Evolutionary conservation across 768 basidiomycete genomes (phyloP), one percentile per base, ranked within the genome.

Genomic region (Leucocoprinus birnbaumii): DNA sequence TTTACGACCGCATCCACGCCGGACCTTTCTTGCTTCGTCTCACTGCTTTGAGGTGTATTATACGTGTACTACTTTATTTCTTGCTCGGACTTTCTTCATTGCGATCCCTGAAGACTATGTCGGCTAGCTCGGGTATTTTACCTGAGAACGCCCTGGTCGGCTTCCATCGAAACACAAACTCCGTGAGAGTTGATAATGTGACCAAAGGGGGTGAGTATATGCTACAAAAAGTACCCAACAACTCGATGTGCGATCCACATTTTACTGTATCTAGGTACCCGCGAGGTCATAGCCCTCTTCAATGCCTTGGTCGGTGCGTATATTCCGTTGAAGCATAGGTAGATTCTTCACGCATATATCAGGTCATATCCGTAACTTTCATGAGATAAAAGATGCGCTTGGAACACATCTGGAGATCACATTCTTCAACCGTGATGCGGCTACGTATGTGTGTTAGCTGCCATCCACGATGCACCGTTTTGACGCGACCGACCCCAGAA

Each of bases 241-340:
- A 7, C 27, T 46, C 13, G n/a, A 8, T 48, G 19, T 24, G 3
- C 19, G 34, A 65, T 19, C 65, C 64, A 10, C 11, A n/a, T 38
- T 38, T n/a, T 38, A 38, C 4, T 38, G 16, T 3, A 11, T 6
- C 4, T n/a, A 27, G 58, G 63, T 47, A 57, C 51, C 67, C 72
- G 59, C 65, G 84, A 86, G 59, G 71, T 86, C 19, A 68, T 80
- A 19, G 71, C 80, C 13, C 68, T 86, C 53, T 87, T 87, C 64
- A 76, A 71, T 55, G 78, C 71, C 26, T 71, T 83, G 44, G 81
- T 85, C 49, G 84, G 85, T 84, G 62, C 19, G 63, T 59, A 5
- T 41, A 5, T 27, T 26, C 22, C 19, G 7, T 51, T 35, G 7
- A 22, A 11, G 27, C n/a, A 37, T 14, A 14, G n/a, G 14, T 3